phyloP scores from a whole-genome alignment of 1,139 yeast species.

The Suhomyces coccinellae region DNA sequence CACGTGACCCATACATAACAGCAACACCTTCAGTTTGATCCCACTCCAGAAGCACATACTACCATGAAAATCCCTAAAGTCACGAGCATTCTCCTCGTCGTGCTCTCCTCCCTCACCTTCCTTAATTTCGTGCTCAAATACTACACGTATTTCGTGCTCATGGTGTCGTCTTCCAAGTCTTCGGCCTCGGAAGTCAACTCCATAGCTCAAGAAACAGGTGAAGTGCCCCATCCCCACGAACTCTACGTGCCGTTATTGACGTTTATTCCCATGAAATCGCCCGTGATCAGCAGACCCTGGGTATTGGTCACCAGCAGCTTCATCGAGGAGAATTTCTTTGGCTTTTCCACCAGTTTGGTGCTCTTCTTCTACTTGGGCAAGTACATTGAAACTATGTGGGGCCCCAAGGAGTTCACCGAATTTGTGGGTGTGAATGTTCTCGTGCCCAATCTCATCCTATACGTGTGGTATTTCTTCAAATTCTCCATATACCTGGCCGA shows the following conservation, averaged over 20 bases:
- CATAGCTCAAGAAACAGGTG: conserved; percentile 37
- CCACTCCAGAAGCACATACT: neutral
- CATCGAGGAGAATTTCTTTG: conserved; percentile 36
- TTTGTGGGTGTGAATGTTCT: conserved; percentile 27
- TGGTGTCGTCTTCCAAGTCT: conserved; percentile 33
- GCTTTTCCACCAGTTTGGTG: conserved; percentile 27
- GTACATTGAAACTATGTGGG: conserved; percentile 43
- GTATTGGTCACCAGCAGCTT: conserved; percentile 37
- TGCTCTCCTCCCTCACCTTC: conserved; percentile 26
- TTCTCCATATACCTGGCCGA: conserved; percentile 21
- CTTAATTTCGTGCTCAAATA: conserved; percentile 23
- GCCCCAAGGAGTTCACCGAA: conserved; percentile 32
- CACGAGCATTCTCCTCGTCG: conserved; percentile 37
- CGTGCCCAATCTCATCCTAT: conserved; percentile 36
- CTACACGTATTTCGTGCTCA: conserved; percentile 24
- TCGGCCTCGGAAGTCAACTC: conserved; percentile 25
- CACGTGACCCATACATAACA: neutral
- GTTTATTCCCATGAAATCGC: conserved; percentile 40
- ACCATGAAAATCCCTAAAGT: conserved; percentile 39
- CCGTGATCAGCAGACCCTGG: conserved; percentile 42
- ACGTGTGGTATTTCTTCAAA: conserved; percentile 37
- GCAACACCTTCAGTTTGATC: neutral
- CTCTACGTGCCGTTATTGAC: conserved; percentile 42
- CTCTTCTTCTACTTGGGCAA: conserved; percentile 37
- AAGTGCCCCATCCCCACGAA: conserved; percentile 44